These are phyloP conservation scores for Trichophyton schoenleinii DNA, from an alignment of 2,329 filamentous ascomycete genomes.

Conservation along the genomic window DNA sequence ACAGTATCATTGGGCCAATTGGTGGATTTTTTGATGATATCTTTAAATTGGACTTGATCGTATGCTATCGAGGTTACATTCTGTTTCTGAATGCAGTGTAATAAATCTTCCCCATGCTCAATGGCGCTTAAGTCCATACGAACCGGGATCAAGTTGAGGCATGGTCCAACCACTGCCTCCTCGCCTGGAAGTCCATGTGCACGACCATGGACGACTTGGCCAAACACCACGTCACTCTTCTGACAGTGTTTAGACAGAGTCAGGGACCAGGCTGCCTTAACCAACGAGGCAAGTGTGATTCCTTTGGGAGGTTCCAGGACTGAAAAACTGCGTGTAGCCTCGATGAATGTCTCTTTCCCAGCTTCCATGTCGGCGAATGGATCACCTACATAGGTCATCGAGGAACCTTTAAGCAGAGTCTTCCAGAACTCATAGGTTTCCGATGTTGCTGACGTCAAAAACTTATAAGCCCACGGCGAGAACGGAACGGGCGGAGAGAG, in stretches of 20 bases:
- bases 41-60: too few species aligned
- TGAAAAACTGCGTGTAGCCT: too few species aligned
- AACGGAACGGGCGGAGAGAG: constrained; percentile 22
- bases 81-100: too few species aligned
- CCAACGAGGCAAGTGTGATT: constrained; percentile 46
- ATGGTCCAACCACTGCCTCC: constrained; percentile 44
- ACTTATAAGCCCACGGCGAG: constrained; percentile 11
- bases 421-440: not conserved
- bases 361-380: not conserved
- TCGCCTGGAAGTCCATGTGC: constrained; percentile 39
- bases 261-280: constrained; percentile 48
- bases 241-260: constrained; percentile 40
- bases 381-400: not conserved
- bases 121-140: constrained; percentile 11
- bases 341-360: not conserved
- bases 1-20: too few species aligned
- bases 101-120: too few species aligned
- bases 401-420: not conserved
- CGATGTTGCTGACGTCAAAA: not conserved
- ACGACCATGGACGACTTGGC: constrained; percentile 48
- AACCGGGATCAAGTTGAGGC: constrained; percentile 50
- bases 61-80: too few species aligned
- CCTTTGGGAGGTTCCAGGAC: constrained; percentile 26
- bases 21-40: too few species aligned
- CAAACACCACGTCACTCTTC: constrained; percentile 33